These are phyloP conservation scores for Kalmusia sp. DNA, from an alignment of 2,329 filamentous ascomycete genomes.

Conservation along the genomic window DNA sequence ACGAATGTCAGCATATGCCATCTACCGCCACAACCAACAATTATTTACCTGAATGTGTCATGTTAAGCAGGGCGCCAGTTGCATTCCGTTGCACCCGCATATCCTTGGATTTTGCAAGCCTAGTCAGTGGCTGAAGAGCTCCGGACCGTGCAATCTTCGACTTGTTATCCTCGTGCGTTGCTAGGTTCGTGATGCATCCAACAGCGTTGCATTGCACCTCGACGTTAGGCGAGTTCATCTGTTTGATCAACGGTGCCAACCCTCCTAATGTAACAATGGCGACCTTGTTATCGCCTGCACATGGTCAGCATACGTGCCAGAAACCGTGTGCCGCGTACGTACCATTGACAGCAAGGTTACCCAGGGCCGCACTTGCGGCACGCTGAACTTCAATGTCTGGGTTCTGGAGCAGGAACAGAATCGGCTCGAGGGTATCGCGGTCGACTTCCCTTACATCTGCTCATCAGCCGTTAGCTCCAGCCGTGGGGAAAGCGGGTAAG, in stretches of 20 bases:
- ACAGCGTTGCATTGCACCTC: slow-evolving; percentile 99
- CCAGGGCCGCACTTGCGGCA: slow-evolving; percentile 92
- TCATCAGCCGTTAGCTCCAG: slow-evolving; percentile 22
- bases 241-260: slow-evolving; percentile 87
- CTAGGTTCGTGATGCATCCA: slow-evolving; percentile 97
- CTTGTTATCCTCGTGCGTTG: slow-evolving; percentile 99
- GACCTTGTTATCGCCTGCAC: slow-evolving; percentile 94
- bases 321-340: slow-evolving; percentile 33
- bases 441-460: slow-evolving; percentile 96
- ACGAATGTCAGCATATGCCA: slow-evolving; percentile 25
- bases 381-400: slow-evolving; percentile 96
- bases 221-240: slow-evolving; percentile 98
- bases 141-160: slow-evolving; percentile 97
- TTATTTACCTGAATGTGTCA: slow-evolving; percentile 94
- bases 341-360: slow-evolving; percentile 98
- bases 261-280: slow-evolving; percentile 92
- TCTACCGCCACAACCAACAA: background rate
- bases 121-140: slow-evolving; percentile 86
- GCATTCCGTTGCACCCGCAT: slow-evolving; percentile 99
- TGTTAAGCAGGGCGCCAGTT: slow-evolving; percentile 93
- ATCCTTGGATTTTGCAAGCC: slow-evolving; percentile 94
- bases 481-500: slow-evolving; percentile 1
- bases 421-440: slow-evolving; percentile 91
- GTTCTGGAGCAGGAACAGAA: slow-evolving; percentile 92
- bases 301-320: slow-evolving; percentile 37